phyloP scores from a whole-genome alignment of 2,329 filamentous ascomycete species.

The Colletotrichum sp. region DNA sequence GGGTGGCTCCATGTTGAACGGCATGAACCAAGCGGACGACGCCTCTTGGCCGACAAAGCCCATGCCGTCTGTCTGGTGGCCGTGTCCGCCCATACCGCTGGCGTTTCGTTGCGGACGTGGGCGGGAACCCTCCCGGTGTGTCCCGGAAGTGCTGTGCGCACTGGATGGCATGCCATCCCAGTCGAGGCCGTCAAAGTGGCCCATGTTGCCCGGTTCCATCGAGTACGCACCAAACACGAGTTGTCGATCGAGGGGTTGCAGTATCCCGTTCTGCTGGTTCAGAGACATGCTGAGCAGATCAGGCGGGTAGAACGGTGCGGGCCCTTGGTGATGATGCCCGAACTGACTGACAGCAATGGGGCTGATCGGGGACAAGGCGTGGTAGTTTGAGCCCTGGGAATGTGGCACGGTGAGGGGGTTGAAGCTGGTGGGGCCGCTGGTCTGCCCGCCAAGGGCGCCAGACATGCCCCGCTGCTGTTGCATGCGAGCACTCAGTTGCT shows the following conservation, averaged over 20 bases:
- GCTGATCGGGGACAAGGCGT: conserved; percentile 57
- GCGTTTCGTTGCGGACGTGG: conserved; percentile 24
- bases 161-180: conserved; percentile 49
- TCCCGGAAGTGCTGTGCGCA: conserved; percentile 28
- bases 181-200: conserved; percentile 43
- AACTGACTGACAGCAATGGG: conserved; percentile 49
- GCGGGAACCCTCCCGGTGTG: conserved; percentile 22
- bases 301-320: conserved; percentile 50
- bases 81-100: conserved; percentile 35
- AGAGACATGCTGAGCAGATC: conserved; percentile 61
- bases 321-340: conserved; percentile 39
- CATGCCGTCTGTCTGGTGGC: conserved; percentile 22
- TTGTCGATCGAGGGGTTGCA: conserved; percentile 77
- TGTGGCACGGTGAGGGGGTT: conserved; percentile 47
- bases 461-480: conserved; percentile 50
- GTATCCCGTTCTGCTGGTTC: conserved; percentile 53
- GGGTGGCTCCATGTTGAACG: conserved; percentile 87
- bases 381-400: conserved; percentile 46
- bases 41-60: conserved; percentile 44
- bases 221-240: conserved; percentile 78
- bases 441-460: conserved; percentile 43
- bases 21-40: conserved; percentile 85
- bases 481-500: conserved; percentile 37
- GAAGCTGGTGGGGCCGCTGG: conserved; percentile 44
- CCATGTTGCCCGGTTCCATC: conserved; percentile 50